Percentiles rank a stretch among this genome's conserved stretches.
phyloP scores from a whole-genome alignment of 2,329 filamentous ascomycete genomes.

The Aspergillus aculeatus region DNA sequence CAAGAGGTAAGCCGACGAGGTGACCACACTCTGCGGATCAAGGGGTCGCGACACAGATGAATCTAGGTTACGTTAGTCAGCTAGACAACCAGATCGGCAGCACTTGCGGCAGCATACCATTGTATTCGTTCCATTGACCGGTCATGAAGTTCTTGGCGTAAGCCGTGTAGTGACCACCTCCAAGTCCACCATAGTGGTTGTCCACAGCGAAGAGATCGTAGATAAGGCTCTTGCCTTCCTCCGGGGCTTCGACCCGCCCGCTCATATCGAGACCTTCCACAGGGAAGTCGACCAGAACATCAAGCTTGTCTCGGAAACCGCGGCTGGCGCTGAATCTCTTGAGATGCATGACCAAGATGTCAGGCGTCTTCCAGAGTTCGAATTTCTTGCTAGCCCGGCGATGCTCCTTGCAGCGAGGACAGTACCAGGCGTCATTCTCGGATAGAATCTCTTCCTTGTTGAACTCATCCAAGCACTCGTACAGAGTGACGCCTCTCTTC shows the following conservation, averaged over 20 bases:
- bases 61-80: constrained; percentile 60
- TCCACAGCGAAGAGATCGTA: constrained; percentile 96
- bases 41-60: constrained; percentile 65
- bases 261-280: constrained; percentile 82
- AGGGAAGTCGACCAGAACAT: constrained; percentile 87
- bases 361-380: constrained; percentile 93
- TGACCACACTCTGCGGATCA: constrained; percentile 64
- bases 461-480: constrained; percentile 92
- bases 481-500: constrained; percentile 75
- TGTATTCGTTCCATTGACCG: constrained; percentile 91
- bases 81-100: background rate
- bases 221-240: constrained; percentile 75
- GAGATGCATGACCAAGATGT: constrained; percentile 90
- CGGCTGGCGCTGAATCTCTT: constrained; percentile 91
- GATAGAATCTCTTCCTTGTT: constrained; percentile 91
- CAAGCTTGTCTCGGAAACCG: constrained; percentile 83
- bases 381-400: constrained; percentile 93
- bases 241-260: constrained; percentile 72
- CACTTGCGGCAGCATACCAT: constrained; percentile 60
- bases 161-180: constrained; percentile 94
- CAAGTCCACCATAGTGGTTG: constrained; percentile 89
- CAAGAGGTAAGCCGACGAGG: constrained; percentile 80
- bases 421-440: constrained; percentile 97
- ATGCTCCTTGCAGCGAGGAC: constrained; percentile 91
- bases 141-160: constrained; percentile 91